A percentile compares a stretch with the other conserved stretches of the same genome.
These are phyloP conservation scores for Skeletonema grethae DNA, from an alignment of 108 stramenopile species.

Conservation along the genomic window DNA sequence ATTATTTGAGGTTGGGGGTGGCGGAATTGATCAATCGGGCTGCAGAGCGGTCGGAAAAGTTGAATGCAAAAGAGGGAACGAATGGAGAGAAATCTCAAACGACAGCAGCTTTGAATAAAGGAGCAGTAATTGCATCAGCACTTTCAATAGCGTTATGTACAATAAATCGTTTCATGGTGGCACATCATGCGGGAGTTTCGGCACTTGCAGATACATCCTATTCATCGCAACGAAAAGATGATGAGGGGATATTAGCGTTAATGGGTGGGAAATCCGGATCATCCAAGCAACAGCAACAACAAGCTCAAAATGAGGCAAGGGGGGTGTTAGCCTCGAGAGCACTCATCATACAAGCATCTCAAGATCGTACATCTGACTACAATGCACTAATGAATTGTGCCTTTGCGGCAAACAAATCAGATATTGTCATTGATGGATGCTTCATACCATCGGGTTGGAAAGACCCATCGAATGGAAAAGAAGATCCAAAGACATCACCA, in stretches of 20 bases:
- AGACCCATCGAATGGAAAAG: neutral
- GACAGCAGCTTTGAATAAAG: neutral
- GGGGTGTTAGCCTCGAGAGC: conserved; percentile 60
- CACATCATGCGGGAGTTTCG: conserved; percentile 69
- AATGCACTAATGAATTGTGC: conserved; percentile 92
- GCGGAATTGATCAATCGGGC: conserved; percentile 66
- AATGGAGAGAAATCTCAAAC: conserved; percentile 2
- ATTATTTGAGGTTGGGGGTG: conserved; percentile 66
- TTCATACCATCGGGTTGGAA: conserved; percentile 54
- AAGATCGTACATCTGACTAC: conserved; percentile 84
- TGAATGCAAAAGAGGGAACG: neutral
- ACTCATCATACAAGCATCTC: conserved; percentile 82
- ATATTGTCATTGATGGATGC: conserved; percentile 83
- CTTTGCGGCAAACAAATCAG: conserved; percentile 74
- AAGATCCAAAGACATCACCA: conserved; percentile 45
- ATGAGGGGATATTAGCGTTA: conserved; percentile 74
- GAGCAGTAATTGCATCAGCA: conserved; percentile 75
- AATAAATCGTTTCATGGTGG: conserved; percentile 81
- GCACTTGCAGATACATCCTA: conserved; percentile 47
- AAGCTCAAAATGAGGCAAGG: conserved; percentile 8
- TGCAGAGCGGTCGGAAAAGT: conserved; percentile 26
- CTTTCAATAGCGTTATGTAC: conserved; percentile 71
- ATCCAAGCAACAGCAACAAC: conserved; percentile 5
- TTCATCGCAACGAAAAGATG: conserved; percentile 44
- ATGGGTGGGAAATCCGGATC: conserved; percentile 31